Conservation (phyloP, 1,284 basidiomycete species). For the Tetrapyrgos nigripes region DNA sequence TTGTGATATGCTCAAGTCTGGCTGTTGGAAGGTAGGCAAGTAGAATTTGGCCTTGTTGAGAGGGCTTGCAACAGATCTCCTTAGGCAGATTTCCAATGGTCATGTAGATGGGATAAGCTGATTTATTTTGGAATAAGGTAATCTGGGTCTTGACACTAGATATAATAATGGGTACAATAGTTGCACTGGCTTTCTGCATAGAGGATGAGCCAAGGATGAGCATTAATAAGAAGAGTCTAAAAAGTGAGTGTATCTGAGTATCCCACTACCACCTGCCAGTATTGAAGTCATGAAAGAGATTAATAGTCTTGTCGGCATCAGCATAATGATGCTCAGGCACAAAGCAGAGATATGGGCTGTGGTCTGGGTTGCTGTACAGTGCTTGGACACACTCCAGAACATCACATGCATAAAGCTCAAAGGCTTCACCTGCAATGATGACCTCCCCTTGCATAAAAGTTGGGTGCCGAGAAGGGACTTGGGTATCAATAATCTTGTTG, state of each 20-base stretch:
- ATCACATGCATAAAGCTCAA: constrained; percentile 34
- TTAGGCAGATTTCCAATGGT: too few relatives aligned
- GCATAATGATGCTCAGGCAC: constrained; percentile 23
- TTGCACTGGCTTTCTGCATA: too few relatives aligned
- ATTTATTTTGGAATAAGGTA: too few relatives aligned
- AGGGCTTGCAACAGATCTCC: too few relatives aligned
- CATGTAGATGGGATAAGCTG: too few relatives aligned
- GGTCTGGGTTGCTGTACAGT: constrained; percentile 32
- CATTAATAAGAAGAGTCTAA: background rate
- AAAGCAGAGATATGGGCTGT: constrained; percentile 21
- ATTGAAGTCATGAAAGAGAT: constrained; percentile 30
- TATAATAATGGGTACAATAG: too few relatives aligned
- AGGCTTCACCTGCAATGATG: constrained; percentile 26
- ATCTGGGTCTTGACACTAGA: too few relatives aligned
- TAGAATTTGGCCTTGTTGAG: constrained; percentile 38
- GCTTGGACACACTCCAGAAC: constrained; percentile 31
- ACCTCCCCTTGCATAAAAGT: constrained; percentile 27
- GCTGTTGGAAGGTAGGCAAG: too few relatives aligned
- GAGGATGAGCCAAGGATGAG: too few relatives aligned
- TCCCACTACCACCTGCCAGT: constrained; percentile 34
- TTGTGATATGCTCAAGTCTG: constrained; percentile 33
- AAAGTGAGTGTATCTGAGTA: constrained; percentile 22
- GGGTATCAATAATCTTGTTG: too few relatives aligned
- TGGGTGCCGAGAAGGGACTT: constrained; percentile 7
- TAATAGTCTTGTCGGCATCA: constrained; percentile 10